phyloP scores from a whole-genome alignment of 495 filamentous ascomycete genomes.

The Friedmanniomyces simplex region DNA sequence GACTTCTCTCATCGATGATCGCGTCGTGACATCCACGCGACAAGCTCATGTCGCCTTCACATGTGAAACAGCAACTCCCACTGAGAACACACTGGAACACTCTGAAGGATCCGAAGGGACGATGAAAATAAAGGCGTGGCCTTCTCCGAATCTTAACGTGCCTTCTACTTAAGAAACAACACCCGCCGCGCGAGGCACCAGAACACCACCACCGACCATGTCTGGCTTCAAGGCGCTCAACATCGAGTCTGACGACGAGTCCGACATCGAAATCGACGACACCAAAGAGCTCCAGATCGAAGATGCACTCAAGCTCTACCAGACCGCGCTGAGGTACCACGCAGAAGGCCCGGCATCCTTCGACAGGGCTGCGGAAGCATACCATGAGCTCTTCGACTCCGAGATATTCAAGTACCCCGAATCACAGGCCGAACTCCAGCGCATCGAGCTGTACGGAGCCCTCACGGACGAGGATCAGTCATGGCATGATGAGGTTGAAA shows the following conservation, averaged over 20 bases:
- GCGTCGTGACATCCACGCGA: neutral
- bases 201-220: conserved; percentile 24
- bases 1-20: neutral
- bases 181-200: neutral
- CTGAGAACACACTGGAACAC: neutral
- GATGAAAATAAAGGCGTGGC: no score
- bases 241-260: conserved; percentile 79
- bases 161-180: neutral
- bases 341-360: conserved; percentile 71
- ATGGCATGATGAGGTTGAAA: conserved; percentile 26
- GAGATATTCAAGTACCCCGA: conserved; percentile 92
- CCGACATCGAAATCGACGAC: conserved; percentile 86
- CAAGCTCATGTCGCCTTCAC: neutral
- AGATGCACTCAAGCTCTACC: conserved; percentile 91
- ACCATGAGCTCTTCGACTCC: conserved; percentile 72
- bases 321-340: conserved; percentile 83
- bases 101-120: neutral
- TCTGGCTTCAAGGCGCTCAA: conserved; percentile 74
- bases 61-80: neutral
- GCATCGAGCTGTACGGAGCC: conserved; percentile 49
- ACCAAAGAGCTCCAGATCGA: conserved; percentile 96
- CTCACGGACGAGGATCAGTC: conserved; percentile 36
- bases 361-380: conserved; percentile 68
- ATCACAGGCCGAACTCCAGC: conserved; percentile 64
- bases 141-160: neutral